Evolutionary conservation across 192 early-diverging fungal genomes (phyloP).

Genomic region (Gonapodya sp.): DNA sequence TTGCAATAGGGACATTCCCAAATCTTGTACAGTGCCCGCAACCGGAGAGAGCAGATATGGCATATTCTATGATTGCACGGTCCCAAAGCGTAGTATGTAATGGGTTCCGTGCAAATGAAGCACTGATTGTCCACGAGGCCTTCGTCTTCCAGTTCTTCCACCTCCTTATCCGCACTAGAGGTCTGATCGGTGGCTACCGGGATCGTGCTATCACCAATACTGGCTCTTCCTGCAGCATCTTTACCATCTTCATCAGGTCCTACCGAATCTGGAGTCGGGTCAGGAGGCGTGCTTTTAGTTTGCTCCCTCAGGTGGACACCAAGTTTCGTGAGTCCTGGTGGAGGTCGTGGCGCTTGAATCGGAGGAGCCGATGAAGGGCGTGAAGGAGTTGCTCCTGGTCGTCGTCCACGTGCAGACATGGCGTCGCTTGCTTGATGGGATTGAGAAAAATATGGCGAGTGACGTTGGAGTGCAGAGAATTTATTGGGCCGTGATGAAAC

Average conservation of each 20-base stretch:
- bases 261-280: too few relatives aligned
- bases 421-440: too few relatives aligned
- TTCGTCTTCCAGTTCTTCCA: not conserved
- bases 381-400: not conserved
- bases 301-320: too few relatives aligned
- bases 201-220: not conserved
- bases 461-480: too few relatives aligned
- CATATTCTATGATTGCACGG: constrained; percentile 91
- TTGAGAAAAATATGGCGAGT: too few relatives aligned
- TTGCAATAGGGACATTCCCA: constrained; percentile 87
- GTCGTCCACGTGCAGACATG: not conserved
- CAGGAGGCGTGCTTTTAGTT: not conserved
- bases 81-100: constrained; percentile 71
- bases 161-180: not conserved
- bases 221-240: not conserved
- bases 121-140: constrained; percentile 28
- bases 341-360: not conserved
- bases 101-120: constrained; percentile 82
- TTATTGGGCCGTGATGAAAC: too few relatives aligned
- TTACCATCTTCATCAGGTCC: not conserved
- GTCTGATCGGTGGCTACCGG: not conserved
- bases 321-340: not conserved
- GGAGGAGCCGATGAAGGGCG: not conserved
- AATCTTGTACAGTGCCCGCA: constrained; percentile 80
- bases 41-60: constrained; percentile 80